Base-by-base conservation (phyloP, 768 basidiomycete genomes). In the Amanita brunnescens region DNA sequence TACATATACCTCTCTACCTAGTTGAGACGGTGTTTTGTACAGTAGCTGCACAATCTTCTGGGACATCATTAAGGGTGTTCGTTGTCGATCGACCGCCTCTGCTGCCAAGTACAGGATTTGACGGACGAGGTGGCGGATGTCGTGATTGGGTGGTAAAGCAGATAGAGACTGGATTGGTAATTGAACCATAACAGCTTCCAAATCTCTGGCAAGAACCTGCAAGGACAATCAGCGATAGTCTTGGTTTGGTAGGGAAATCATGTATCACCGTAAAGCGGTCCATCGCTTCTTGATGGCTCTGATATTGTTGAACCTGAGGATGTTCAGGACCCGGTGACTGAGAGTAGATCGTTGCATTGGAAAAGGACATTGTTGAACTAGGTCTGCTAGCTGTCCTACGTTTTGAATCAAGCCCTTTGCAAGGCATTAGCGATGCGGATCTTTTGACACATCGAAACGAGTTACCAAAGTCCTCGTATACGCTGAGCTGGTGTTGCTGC, bases 41-140 rank as follows among this genome's bases (percentile, higher is more conserved):
- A 99, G 68, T 30, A 93, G 74, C 64, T 96, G 94, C 3, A 98
- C 95, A 50, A 95, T 87, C 70, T 96, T 95, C 68, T 99, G 95
- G 0, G 95, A 93, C 73, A 96, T 93, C 58, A 83, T 76, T 52
- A 98, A 71, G 1, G 93, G 90, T 2, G 92, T 95, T 47, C 88
- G 85, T 51, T 90, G 85, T 55, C 82, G 82, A 50, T 92, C 88
- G 14, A 73, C 67, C 1, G 90, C 84, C 56, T 88, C 84, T 4
- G 78, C 80, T n/a, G 91, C 88, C 47, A 94, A 76, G 55, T 79
- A 74, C 12, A 94, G 74, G 44, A 97, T 83, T 61, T 91, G 89
- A 41, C 87, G 80, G 58, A 95, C 78, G 52, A 94, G 75, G 58
- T 83, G 80, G 52, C 90, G 87, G 53, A 95, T 78, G 47, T 96